Base-by-base conservation (phyloP, 2,329 filamentous ascomycete genomes). In the Ophiostoma himal-ulmi region DNA sequence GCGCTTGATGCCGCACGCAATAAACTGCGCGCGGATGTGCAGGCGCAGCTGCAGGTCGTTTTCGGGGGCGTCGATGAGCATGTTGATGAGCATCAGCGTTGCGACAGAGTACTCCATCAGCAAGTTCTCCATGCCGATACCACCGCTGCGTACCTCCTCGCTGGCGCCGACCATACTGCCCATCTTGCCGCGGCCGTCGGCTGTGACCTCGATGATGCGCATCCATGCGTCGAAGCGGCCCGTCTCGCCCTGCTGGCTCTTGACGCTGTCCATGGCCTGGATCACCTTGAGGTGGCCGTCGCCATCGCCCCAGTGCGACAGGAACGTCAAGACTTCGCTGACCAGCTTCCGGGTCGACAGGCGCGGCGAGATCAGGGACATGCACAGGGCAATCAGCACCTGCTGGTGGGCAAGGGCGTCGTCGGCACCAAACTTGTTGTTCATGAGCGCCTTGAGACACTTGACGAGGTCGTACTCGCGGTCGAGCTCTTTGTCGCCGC, bases 31-130 rank as follows among this genome's bases (percentile, higher is more conserved):
- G 73, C 95, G 88, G 77, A 98, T 94, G 80, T 98, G 95, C 78
- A 96, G 92, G 78, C 95, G 89, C 74, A 98, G 83, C 80, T 97
- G 92, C 74, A 99, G 83, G 77, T 99, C 95, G 75, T 88, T 87
- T 77, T 96, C 91, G 0, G 94, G 91, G 3, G 93, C 92, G 80
- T 98, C 95, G 73, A 99, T 89, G 75, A 98, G 87, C 90, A 96
- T 96, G 82, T 98, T 99, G 83, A 98, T 88, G 77, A 99, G 85
- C 78, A 98, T 93, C 77, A 99, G 86, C 1, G 94, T 96, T 44
- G 94, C 92, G 67, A 98, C 92, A 54, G 94, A 94, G 78, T 99
- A 99, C 85, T 99, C 95, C 95, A 99, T 98, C 69, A 99, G 86
- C 76, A 97, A 84, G 80, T 98, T 98, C 85, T 99, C 95, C 90